Percentiles rank a stretch among this genome's conserved stretches.
These are phyloP conservation scores for Salicornia ramosissima DNA, from an alignment of 148 eudicot species.

Conservation along the genomic window DNA sequence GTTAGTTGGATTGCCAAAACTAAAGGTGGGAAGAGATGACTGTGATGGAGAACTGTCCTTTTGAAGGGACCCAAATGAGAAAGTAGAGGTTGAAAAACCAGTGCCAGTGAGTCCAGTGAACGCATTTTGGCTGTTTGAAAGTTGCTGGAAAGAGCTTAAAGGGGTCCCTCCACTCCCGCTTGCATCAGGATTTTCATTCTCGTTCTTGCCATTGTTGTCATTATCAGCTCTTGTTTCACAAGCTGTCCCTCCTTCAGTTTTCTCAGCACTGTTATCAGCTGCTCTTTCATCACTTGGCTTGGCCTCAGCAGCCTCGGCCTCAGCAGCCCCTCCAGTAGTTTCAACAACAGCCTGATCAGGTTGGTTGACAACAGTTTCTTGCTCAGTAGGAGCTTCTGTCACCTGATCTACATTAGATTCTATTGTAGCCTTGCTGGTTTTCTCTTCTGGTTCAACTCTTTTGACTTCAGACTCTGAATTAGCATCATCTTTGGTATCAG, in stretches of 20 bases:
- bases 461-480: constrained; percentile 30
- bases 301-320: constrained; percentile 26
- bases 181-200: constrained; percentile 31
- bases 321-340: constrained; percentile 24
- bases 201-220: constrained; percentile 28
- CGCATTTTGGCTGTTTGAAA: constrained; percentile 86
- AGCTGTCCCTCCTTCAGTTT: constrained; percentile 14
- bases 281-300: constrained; percentile 30
- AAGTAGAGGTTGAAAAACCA: constrained; percentile 75
- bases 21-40: constrained; percentile 38
- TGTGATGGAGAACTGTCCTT: constrained; percentile 54
- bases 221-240: constrained; percentile 19
- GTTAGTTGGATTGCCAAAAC: constrained; percentile 46
- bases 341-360: constrained; percentile 26
- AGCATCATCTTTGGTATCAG: constrained; percentile 29
- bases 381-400: constrained; percentile 24
- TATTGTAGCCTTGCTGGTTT: constrained; percentile 24
- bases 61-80: constrained; percentile 60
- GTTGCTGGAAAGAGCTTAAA: constrained; percentile 75
- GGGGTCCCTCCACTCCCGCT: constrained; percentile 34
- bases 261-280: constrained; percentile 16
- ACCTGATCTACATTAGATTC: constrained; percentile 28
- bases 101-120: constrained; percentile 84
- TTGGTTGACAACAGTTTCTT: constrained; percentile 21
- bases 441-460: constrained; percentile 29